Evolutionary conservation across 2,329 filamentous ascomycete species (phyloP).

Genomic region (Neopestalotiopsis rosae): DNA sequence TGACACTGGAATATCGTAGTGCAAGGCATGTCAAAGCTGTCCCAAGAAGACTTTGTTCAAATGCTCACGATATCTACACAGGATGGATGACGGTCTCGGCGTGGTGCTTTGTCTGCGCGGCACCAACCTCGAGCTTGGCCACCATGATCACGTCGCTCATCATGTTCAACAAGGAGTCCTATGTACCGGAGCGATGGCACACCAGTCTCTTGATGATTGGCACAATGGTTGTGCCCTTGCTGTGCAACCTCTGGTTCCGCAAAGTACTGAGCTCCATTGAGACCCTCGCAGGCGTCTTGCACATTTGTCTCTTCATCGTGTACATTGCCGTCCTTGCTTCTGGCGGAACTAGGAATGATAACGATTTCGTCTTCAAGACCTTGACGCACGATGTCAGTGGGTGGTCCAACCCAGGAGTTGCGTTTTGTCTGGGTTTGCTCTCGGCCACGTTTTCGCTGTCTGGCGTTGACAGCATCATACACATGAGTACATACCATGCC

Average conservation of each 20-base stretch:
- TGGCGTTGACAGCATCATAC: conserved; percentile 4
- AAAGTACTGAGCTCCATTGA: conserved; percentile 1
- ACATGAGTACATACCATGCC: conserved; percentile 4
- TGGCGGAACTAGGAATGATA: not conserved
- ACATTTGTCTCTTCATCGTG: conserved; percentile 10
- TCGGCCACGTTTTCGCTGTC: not conserved
- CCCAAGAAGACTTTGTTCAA: no score
- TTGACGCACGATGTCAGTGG: conserved; percentile 14
- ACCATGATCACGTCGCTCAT: conserved; percentile 1
- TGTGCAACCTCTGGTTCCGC: conserved; percentile 10
- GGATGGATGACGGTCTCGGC: conserved; percentile 8
- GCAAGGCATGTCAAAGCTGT: not conserved
- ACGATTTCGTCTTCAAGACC: conserved; percentile 5
- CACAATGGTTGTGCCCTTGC: not conserved
- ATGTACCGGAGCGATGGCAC: conserved; percentile 9
- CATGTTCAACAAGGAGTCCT: conserved; percentile 5
- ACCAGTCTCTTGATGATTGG: not conserved
- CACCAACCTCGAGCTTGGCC: not conserved
- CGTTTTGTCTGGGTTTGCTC: conserved; percentile 1
- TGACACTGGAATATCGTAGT: not conserved
- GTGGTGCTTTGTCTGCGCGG: not conserved
- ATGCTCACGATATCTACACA: not conserved
- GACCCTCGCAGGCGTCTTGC: not conserved
- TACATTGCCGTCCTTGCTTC: not conserved
- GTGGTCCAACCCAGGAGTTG: not conserved